Evolutionary conservation across 2,329 filamentous ascomycete species (phyloP), one percentile per base, ranked within the genome.

Genomic region (Arthrobotrys conoides): DNA sequence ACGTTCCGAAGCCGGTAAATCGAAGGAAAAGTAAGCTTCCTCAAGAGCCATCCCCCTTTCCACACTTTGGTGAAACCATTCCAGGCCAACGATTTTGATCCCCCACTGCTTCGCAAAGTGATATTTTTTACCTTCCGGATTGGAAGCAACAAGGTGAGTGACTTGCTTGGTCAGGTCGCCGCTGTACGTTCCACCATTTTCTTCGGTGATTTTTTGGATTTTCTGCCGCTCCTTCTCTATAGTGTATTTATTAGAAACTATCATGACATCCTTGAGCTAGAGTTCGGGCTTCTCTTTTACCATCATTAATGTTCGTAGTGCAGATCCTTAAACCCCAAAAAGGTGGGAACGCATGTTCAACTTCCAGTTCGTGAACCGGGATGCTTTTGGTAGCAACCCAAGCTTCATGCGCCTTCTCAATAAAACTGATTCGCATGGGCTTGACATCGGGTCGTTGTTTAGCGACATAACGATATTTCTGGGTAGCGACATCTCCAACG

Each of bases 391-490:
- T 94, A 64, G 89, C 86, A 81, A 95, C 91, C 96, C 96, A 99
- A 53, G 90, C 87, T 27, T 91, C 87, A 27, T 92, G 89, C 18
- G 97, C 88, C 16, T 92, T 92, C 71, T 95, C 90, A 63, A 99
- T 88, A 93, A 94, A 99, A 82, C 89, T 88, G n/a, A 91, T 89
- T 51, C 89, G 89, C 86, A 99, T 91, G 63, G 94, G 91, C 83
- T 90, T 90, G 82, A 99, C 91, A 83, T 99, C 96, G 59, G 91
- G 90, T 66, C 96, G 89, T 84, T 95, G 92, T 83, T 91, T 93
- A 68, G 95, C 96, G 82, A 98, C 95, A 87, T 97, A 97, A 84
- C 91, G 92, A 85, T 99, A 99, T 85, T 99, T 99, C 63, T 92
- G 90, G 0, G 95, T 98, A 83, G 95, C 90, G 82, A 93, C 92